Conservation (phyloP, 371 early-diverging fungal species). For the Mucor irregularis region DNA sequence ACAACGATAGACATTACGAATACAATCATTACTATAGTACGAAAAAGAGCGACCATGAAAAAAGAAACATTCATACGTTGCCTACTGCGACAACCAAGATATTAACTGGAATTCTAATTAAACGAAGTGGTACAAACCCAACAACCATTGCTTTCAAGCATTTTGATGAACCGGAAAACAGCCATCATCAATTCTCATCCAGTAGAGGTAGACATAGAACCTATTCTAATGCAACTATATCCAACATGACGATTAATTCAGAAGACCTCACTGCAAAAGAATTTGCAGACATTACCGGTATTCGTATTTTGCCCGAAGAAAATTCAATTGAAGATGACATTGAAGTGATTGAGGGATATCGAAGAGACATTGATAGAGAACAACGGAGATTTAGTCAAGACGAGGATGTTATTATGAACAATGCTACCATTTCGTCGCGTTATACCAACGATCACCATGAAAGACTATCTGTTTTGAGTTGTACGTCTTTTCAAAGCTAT, state of each 20-base stretch:
- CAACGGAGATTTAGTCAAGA: not conserved
- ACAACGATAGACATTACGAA: constrained; percentile 12
- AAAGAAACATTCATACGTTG: constrained; percentile 9
- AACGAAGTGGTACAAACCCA: constrained; percentile 3
- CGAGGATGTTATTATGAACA: not conserved
- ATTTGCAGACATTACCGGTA: constrained; percentile 50
- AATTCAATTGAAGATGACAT: constrained; percentile 20
- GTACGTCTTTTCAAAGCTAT: not conserved
- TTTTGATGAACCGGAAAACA: not conserved
- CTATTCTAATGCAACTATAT: constrained; percentile 25
- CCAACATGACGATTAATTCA: constrained; percentile 49
- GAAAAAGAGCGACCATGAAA: constrained; percentile 2
- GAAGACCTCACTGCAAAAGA: constrained; percentile 50
- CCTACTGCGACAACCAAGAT: constrained; percentile 3
- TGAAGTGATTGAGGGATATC: no score
- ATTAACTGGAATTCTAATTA: constrained; percentile 13
- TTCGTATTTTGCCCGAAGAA: constrained; percentile 37
- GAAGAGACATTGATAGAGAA: no score
- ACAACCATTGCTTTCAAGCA: not conserved
- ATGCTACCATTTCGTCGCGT: not conserved
- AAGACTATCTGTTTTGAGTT: not conserved
- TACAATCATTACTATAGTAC: constrained; percentile 3
- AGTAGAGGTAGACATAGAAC: not conserved
- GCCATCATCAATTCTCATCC: no score
- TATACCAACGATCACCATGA: constrained; percentile 7